Percentiles rank a stretch among this genome's conserved stretches.
These are phyloP conservation scores for Fusarium torreyae DNA, from an alignment of 2,329 filamentous ascomycete species.

Conservation along the genomic window DNA sequence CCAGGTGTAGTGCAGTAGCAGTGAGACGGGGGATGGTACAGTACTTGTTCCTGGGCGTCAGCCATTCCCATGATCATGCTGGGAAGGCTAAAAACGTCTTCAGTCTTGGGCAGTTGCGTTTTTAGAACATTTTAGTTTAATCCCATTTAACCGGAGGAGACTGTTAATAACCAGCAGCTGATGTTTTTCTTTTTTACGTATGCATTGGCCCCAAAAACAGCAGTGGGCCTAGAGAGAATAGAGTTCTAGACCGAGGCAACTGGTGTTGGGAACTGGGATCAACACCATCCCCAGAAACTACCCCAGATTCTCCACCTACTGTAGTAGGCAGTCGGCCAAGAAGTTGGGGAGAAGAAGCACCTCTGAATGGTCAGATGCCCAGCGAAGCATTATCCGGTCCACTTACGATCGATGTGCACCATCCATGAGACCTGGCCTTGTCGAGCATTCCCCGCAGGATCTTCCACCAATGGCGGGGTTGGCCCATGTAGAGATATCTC, in stretches of 20 bases:
- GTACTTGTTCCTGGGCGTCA: slow-evolving; percentile 10
- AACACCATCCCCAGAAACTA: slow-evolving; percentile 35
- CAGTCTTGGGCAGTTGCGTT: too few relatives aligned
- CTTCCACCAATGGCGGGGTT: slow-evolving; percentile 47
- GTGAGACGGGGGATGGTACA: background rate
- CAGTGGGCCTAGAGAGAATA: slow-evolving; percentile 1
- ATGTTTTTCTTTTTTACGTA: background rate
- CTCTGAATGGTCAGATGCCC: slow-evolving; percentile 32
- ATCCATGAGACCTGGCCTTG: slow-evolving; percentile 11
- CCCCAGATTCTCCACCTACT: slow-evolving; percentile 46
- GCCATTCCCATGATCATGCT: background rate
- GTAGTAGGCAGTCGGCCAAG: slow-evolving; percentile 4
- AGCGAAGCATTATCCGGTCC: slow-evolving; percentile 43
- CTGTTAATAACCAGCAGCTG: background rate
- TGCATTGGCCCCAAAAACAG: background rate
- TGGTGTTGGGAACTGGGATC: slow-evolving; percentile 1
- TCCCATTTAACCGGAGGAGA: slow-evolving; percentile 21
- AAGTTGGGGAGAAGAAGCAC: slow-evolving; percentile 26
- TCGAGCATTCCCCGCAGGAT: slow-evolving; percentile 33
- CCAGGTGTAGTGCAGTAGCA: slow-evolving; percentile 8
- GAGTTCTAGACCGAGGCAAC: slow-evolving; percentile 14
- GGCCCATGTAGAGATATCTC: slow-evolving; percentile 7
- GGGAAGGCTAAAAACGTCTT: background rate
- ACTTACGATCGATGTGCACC: slow-evolving; percentile 33
- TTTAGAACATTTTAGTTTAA: background rate